A percentile compares a stretch with the other conserved stretches of the same genome.
These are phyloP conservation scores for Inonotus hispidus DNA, from an alignment of 1,284 basidiomycete genomes.

Conservation along the genomic window DNA sequence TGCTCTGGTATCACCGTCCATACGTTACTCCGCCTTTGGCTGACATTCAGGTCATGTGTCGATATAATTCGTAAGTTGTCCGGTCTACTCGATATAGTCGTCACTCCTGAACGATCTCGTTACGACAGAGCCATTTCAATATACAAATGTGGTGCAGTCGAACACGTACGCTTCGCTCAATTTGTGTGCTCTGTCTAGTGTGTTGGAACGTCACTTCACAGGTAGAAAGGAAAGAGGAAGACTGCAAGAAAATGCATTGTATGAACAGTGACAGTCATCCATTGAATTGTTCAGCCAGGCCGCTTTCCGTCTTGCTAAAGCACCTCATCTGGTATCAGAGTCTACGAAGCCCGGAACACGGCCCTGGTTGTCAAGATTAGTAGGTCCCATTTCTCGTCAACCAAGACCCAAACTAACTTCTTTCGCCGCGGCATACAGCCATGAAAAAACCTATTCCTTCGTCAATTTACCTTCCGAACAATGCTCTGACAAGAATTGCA, in stretches of 20 bases:
- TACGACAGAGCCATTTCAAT: background rate
- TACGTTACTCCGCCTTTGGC: background rate
- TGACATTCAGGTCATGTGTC: background rate
- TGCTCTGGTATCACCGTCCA: too few relatives aligned
- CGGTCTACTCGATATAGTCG: too few relatives aligned
- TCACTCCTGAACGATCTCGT: background rate
- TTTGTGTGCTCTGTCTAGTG: background rate
- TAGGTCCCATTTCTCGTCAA: background rate
- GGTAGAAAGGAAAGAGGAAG: background rate
- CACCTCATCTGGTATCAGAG: background rate
- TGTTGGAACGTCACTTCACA: background rate
- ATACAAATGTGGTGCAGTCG: slow-evolving; percentile 6
- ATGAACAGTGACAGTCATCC: slow-evolving; percentile 3
- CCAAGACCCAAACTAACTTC: background rate
- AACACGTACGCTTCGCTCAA: slow-evolving; percentile 1
- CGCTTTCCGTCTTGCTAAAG: background rate
- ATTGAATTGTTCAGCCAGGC: background rate
- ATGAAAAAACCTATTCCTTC: background rate
- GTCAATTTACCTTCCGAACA: background rate
- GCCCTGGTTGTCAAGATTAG: background rate
- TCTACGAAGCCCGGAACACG: background rate
- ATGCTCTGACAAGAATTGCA: slow-evolving; percentile 2
- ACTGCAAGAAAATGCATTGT: slow-evolving; percentile 5
- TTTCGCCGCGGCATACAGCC: background rate
- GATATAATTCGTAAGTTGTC: slow-evolving; percentile 6